Conservation (phyloP, 148 eudicot species). For the Polygonum aviculare region DNA sequence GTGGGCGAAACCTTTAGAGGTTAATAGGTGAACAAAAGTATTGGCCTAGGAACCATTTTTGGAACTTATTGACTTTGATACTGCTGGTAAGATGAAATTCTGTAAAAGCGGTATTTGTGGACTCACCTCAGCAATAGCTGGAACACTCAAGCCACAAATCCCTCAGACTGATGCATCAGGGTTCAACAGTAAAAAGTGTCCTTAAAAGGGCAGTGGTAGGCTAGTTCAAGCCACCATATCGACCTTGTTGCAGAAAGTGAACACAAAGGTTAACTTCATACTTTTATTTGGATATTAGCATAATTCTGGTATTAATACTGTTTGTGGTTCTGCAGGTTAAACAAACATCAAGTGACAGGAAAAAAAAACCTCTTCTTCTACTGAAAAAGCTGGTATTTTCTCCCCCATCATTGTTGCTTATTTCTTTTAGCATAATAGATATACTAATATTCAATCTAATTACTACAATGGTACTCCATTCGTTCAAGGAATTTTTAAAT, state of each 20-base stretch:
- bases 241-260: slow-evolving; percentile 68
- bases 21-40: no score
- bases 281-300: neutral
- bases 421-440: neutral
- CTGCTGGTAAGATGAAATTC: neutral
- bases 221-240: slow-evolving; percentile 76
- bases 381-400: slow-evolving; percentile 5
- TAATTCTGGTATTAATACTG: neutral
- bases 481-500: no score
- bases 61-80: neutral
- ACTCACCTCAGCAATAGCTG: neutral
- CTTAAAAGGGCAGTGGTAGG: slow-evolving; percentile 27
- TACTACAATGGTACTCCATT: no score
- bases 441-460: no score
- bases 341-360: neutral
- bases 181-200: neutral
- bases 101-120: slow-evolving; percentile 16
- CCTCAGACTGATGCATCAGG: neutral
- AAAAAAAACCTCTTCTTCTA: neutral
- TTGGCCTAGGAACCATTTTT: no score
- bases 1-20: no score
- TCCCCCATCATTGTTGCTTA: neutral
- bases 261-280: slow-evolving; percentile 41
- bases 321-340: slow-evolving; percentile 1
- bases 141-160: neutral